Conservation (phyloP, 768 basidiomycete genomes). For the Trichaptum fuscoviolaceum region DNA sequence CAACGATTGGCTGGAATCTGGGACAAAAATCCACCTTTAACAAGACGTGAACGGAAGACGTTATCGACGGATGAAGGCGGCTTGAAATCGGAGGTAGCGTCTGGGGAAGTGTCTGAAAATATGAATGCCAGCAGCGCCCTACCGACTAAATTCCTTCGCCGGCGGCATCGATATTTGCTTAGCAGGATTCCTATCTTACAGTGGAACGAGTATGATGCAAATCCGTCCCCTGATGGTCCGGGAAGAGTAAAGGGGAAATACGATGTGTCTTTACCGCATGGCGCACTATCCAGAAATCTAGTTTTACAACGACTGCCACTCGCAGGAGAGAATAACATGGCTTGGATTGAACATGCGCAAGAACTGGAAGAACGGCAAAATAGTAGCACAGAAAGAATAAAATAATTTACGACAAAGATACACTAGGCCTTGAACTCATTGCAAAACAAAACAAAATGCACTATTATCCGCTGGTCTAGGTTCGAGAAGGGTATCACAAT, state of each 20-base stretch:
- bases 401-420: slow-evolving; percentile 3
- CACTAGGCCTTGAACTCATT: not conserved
- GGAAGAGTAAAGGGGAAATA: slow-evolving; percentile 18
- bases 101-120: slow-evolving; percentile 19
- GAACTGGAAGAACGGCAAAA: slow-evolving; percentile 12
- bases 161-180: slow-evolving; percentile 58
- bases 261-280: slow-evolving; percentile 25
- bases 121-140: slow-evolving; percentile 7
- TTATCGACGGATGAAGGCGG: not conserved
- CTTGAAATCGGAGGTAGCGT: not conserved
- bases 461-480: not conserved
- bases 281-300: slow-evolving; percentile 21
- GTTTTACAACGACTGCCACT: slow-evolving; percentile 17
- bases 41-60: slow-evolving; percentile 30
- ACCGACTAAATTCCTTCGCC: slow-evolving; percentile 29
- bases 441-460: slow-evolving; percentile 6
- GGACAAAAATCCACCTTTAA: slow-evolving; percentile 21
- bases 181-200: slow-evolving; percentile 52
- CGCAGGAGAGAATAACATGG: slow-evolving; percentile 26
- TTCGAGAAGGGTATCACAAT: not conserved
- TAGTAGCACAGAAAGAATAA: slow-evolving; percentile 11
- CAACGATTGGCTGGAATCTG: slow-evolving; percentile 37
- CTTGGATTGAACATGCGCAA: slow-evolving; percentile 27
- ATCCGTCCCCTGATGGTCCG: not conserved
- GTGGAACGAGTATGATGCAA: slow-evolving; percentile 20